Percentiles rank a stretch among this genome's conserved stretches.
phyloP scores from a whole-genome alignment of 208 protist genomes.

The Acanthamoeba divionensis region DNA sequence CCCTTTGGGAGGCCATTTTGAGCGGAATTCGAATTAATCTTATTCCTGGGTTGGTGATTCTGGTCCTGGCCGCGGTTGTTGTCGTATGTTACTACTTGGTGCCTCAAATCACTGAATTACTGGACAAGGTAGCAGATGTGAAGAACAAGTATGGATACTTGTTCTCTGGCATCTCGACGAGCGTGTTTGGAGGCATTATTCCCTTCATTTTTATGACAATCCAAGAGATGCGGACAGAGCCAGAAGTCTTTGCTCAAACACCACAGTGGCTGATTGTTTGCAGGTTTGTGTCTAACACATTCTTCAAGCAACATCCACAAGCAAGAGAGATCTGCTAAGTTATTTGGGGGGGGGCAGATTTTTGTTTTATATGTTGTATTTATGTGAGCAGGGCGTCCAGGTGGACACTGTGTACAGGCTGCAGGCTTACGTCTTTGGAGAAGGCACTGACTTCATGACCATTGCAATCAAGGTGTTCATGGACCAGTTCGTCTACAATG shows the following conservation, averaged over 20 bases:
- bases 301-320: no score
- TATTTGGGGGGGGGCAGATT: no score
- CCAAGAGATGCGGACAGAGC: not conserved
- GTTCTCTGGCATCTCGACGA: not conserved
- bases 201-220: not conserved
- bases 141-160: not conserved
- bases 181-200: not conserved
- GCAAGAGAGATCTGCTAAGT: no score
- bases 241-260: no score
- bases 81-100: constrained; percentile 3
- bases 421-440: not conserved
- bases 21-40: not conserved
- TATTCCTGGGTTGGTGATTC: not conserved
- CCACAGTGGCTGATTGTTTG: no score
- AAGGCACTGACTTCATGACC: constrained; percentile 17
- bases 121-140: not conserved
- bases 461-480: constrained; percentile 27
- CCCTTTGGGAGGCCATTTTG: not conserved
- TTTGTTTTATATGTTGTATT: not conserved
- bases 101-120: not conserved
- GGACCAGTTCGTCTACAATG: constrained; percentile 32
- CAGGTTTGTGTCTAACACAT: no score
- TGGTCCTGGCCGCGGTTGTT: not conserved
- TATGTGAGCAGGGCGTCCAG: not conserved
- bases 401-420: not conserved